These are phyloP conservation scores for Alternaria burnsii DNA, from an alignment of 2,329 filamentous ascomycete species.

Conservation along the genomic window DNA sequence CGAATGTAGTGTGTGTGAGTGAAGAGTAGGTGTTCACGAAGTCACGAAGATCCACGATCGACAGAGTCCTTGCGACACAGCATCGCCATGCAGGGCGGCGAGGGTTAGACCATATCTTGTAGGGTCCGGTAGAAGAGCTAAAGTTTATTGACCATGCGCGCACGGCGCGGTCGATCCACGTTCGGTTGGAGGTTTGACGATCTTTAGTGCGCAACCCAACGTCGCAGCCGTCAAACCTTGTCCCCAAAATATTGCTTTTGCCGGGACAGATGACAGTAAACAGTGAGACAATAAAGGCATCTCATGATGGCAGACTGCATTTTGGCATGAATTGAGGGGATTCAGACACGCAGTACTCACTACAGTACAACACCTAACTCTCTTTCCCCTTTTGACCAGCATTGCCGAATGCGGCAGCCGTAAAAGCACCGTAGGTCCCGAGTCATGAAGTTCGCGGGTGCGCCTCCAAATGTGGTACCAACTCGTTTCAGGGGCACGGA, in stretches of 20 bases:
- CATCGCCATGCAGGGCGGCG: slow-evolving; percentile 27
- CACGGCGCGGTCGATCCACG: slow-evolving; percentile 26
- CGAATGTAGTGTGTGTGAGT: slow-evolving; percentile 24
- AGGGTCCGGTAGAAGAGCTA: slow-evolving; percentile 29
- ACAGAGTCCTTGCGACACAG: slow-evolving; percentile 32
- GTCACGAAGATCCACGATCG: slow-evolving; percentile 24
- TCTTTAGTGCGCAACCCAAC: slow-evolving; percentile 31
- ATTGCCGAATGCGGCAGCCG: slow-evolving; percentile 10
- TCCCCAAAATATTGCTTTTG: slow-evolving; percentile 19
- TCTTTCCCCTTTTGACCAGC: slow-evolving; percentile 5
- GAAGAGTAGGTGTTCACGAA: slow-evolving; percentile 15
- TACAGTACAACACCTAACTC: not conserved
- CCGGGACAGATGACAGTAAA: slow-evolving; percentile 23
- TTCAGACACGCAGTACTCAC: not conserved
- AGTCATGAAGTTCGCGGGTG: slow-evolving; percentile 30
- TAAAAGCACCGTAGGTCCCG: slow-evolving; percentile 17
- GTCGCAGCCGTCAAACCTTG: slow-evolving; percentile 35
- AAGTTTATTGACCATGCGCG: slow-evolving; percentile 38
- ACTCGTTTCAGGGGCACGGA: slow-evolving; percentile 34
- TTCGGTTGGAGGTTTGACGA: slow-evolving; percentile 37
- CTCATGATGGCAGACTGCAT: not conserved
- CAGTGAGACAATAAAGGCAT: slow-evolving; percentile 14
- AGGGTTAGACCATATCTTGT: slow-evolving; percentile 32
- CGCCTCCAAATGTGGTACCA: slow-evolving; percentile 22
- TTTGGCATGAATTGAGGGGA: not conserved